These are phyloP conservation scores for Lepidium africanum DNA, from an alignment of 345 rosid species.

Conservation along the genomic window DNA sequence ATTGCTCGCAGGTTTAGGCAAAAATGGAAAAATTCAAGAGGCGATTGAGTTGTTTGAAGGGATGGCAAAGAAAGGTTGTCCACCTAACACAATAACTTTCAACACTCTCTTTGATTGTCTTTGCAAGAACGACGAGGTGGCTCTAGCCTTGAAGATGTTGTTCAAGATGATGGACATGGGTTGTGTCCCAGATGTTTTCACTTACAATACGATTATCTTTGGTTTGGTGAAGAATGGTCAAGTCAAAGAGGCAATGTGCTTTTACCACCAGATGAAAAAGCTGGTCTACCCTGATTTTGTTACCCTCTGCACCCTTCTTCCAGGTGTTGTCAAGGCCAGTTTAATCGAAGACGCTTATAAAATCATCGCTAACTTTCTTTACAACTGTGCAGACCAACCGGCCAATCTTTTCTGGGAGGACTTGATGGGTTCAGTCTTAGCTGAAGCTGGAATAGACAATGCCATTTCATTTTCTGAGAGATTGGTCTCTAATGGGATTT, in stretches of 20 bases:
- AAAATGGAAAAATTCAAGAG: constrained; percentile 55
- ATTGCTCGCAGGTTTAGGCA: constrained; percentile 68
- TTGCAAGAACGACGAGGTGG: constrained; percentile 79
- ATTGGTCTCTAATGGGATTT: constrained; percentile 40
- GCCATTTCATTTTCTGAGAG: constrained; percentile 55
- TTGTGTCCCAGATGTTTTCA: constrained; percentile 70
- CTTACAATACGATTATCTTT: constrained; percentile 72
- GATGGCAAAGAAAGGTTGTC: constrained; percentile 53
- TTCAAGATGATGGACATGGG: constrained; percentile 50
- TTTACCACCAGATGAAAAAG: constrained; percentile 90
- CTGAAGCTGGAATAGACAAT: constrained; percentile 51
- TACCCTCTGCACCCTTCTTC: constrained; percentile 80
- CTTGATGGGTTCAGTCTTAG: constrained; percentile 59
- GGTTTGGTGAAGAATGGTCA: constrained; percentile 59
- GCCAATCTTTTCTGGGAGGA: constrained; percentile 55
- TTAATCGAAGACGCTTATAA: constrained; percentile 57
- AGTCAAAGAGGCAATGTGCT: constrained; percentile 55
- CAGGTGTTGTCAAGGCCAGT: constrained; percentile 64
- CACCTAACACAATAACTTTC: constrained; percentile 71
- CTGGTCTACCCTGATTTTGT: constrained; percentile 64
- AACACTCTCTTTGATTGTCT: constrained; percentile 87
- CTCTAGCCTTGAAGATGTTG: constrained; percentile 60
- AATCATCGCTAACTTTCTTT: constrained; percentile 49
- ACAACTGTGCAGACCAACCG: constrained; percentile 23
- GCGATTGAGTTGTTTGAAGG: constrained; percentile 52